Evolutionary conservation across 1,139 yeast species (phyloP), one percentile per base, ranked within the genome.

Genomic region (Yamadazyma membranifaciens): DNA sequence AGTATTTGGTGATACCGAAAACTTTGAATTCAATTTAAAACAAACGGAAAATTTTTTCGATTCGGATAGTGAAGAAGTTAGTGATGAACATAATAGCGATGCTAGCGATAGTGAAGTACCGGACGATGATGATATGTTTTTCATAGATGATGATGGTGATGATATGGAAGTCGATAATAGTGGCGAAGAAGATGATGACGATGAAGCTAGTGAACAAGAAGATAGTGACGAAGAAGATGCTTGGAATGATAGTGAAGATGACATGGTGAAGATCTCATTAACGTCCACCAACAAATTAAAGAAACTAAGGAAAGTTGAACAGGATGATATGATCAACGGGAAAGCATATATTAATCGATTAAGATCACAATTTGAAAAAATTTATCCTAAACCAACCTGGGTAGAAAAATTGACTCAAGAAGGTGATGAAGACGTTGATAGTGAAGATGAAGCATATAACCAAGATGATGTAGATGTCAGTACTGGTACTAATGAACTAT

Each of bases 161-260:
- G 55, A 48, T 38, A 71, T 73, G 71, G 80, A 72, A 11, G 56
- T 65, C 4, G 80, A 71, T 43, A 89, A 81, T 40, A 89, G 82
- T 55, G 10, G 6, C 3, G 24, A 26, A 9, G n/a, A 12, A 14
- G 51, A 40, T 6, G 71, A 63, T 38, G 55, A 51, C 7, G 56
- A 45, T 7, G 47, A 44, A 7, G 66, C 56, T 9, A 53, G 57
- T 24, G 60, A 57, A 10, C 65, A 57, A 4, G 61, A 57, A 5
- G 68, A 62, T n/a, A 63, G 62, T 6, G 60, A 52, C 6, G 62
- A 48, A 4, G 63, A 55, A 4, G 61, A 52, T 5, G 96, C 89
- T 6, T 94, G 99, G 99, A 64, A 65, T 14, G 99, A 92, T 62
- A 84, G 95, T 45, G 98, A 92, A 56, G 98, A 92, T 59, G 98